Conservation (phyloP, 78 protist genomes). For the Dictyostelium capitatum region DNA sequence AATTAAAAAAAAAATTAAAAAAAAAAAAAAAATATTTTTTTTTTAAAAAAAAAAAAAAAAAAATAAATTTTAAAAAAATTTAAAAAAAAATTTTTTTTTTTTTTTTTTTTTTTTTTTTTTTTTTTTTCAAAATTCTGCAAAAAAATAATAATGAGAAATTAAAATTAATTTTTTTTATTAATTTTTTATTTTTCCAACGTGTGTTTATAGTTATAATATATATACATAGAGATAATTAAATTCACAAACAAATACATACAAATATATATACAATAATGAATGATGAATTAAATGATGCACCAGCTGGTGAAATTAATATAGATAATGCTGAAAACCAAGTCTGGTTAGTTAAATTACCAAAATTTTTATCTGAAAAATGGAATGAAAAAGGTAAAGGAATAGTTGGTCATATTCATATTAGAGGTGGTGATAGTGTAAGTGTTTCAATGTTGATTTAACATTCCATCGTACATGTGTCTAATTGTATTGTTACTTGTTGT, state of each 20-base stretch:
- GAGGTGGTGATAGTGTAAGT: constrained; percentile 49
- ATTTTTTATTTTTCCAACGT: too few relatives aligned
- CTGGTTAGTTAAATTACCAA: constrained; percentile 72
- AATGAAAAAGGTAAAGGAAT: background rate
- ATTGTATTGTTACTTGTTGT: background rate
- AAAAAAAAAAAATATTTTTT: too few relatives aligned
- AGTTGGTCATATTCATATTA: constrained; percentile 48
- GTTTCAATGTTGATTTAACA: too few relatives aligned
- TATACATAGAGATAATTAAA: too few relatives aligned
- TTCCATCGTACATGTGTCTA: too few relatives aligned
- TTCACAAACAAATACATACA: background rate
- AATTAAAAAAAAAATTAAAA: too few relatives aligned
- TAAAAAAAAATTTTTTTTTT: too few relatives aligned
- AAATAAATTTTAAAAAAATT: too few relatives aligned
- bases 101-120: background rate
- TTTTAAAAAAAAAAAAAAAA: too few relatives aligned
- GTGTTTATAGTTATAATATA: too few relatives aligned
- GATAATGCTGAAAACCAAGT: constrained; percentile 67
- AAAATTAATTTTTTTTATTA: background rate
- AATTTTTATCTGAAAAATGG: constrained; percentile 64
- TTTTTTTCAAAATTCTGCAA: background rate
- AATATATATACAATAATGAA: constrained; percentile 20
- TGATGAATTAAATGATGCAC: constrained; percentile 59
- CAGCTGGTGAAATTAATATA: constrained; percentile 60
- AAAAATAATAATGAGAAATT: background rate